A percentile compares a stretch with the other conserved stretches of the same genome.
These are phyloP conservation scores for Tolypocladium sp. DNA, from an alignment of 2,329 filamentous ascomycete species.

Conservation along the genomic window DNA sequence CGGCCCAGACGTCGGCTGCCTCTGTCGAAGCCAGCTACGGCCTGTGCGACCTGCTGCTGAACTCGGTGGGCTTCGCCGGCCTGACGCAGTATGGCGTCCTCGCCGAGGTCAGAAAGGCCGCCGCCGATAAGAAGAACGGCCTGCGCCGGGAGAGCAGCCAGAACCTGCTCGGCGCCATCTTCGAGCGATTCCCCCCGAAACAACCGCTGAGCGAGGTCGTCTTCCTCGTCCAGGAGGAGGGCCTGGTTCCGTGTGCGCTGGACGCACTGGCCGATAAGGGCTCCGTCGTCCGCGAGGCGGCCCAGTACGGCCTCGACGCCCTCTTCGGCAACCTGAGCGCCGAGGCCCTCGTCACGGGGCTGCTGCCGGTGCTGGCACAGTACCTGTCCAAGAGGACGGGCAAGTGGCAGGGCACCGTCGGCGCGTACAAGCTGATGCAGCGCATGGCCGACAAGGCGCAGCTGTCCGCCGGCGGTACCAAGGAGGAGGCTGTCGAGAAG, in stretches of 20 bases:
- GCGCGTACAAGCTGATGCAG: conserved; percentile 74
- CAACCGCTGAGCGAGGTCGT: conserved; percentile 73
- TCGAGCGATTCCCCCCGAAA: conserved; percentile 76
- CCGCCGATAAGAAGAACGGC: conserved; percentile 87
- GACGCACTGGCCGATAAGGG: conserved; percentile 89
- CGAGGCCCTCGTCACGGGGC: conserved; percentile 73
- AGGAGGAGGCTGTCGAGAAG: conserved; percentile 79
- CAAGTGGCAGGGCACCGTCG: conserved; percentile 96
- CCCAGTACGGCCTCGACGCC: conserved; percentile 88
- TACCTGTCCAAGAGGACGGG: conserved; percentile 79
- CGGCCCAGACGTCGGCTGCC: conserved; percentile 56
- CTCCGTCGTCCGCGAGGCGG: conserved; percentile 77
- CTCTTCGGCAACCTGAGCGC: conserved; percentile 71
- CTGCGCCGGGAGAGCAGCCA: conserved; percentile 81
- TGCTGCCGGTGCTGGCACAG: conserved; percentile 64
- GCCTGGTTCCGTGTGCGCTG: conserved; percentile 62
- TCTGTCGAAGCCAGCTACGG: conserved; percentile 57
- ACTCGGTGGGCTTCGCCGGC: conserved; percentile 43
- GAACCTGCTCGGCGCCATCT: conserved; percentile 87
- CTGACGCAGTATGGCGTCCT: conserved; percentile 45
- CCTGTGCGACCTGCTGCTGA: conserved; percentile 50
- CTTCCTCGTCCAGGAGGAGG: conserved; percentile 73
- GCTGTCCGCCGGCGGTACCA: conserved; percentile 66
- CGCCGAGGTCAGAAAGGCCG: conserved; percentile 58
- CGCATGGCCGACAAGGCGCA: conserved; percentile 94